Percentiles rank a stretch among this genome's conserved stretches.
These are phyloP conservation scores for Pestalotiopsis fici DNA, from an alignment of 2,329 filamentous ascomycete species.

Conservation along the genomic window DNA sequence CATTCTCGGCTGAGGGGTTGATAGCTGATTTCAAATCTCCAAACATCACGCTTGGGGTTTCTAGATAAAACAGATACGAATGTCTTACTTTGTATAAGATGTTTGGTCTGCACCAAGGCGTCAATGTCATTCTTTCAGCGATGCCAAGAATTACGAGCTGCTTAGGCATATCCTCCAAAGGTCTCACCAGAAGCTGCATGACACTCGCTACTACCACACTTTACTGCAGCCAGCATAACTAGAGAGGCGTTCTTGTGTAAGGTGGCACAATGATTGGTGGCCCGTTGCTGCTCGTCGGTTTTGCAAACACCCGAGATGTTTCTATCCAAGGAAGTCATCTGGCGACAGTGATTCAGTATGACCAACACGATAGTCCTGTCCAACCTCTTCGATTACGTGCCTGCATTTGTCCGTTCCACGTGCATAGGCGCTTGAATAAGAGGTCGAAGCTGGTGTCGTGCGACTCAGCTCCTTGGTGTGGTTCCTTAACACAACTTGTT, in stretches of 20 bases:
- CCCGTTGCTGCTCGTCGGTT: not conserved
- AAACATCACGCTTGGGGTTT: not conserved
- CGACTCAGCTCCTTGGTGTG: not conserved
- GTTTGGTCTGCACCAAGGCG: not conserved
- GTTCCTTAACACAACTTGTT: not conserved
- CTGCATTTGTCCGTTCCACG: not conserved
- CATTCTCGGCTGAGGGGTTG: not conserved
- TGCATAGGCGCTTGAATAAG: not conserved
- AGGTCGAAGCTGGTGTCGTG: not conserved
- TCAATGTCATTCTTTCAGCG: not conserved
- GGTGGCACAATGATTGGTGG: not conserved
- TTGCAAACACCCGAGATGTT: not conserved
- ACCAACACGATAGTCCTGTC: not conserved
- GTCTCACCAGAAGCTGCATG: not conserved
- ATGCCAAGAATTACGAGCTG: not conserved
- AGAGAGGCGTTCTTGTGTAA: not conserved
- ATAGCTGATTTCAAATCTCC: not conserved
- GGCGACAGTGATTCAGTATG: not conserved
- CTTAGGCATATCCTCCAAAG: not conserved
- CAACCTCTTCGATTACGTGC: not conserved
- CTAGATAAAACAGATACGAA: not conserved
- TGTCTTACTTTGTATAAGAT: not conserved
- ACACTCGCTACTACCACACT: not conserved
- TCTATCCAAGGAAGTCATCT: not conserved
- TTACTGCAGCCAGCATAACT: not conserved